These are phyloP conservation scores for Cystofilobasidium macerans DNA, from an alignment of 768 basidiomycete genomes.

Conservation along the genomic window DNA sequence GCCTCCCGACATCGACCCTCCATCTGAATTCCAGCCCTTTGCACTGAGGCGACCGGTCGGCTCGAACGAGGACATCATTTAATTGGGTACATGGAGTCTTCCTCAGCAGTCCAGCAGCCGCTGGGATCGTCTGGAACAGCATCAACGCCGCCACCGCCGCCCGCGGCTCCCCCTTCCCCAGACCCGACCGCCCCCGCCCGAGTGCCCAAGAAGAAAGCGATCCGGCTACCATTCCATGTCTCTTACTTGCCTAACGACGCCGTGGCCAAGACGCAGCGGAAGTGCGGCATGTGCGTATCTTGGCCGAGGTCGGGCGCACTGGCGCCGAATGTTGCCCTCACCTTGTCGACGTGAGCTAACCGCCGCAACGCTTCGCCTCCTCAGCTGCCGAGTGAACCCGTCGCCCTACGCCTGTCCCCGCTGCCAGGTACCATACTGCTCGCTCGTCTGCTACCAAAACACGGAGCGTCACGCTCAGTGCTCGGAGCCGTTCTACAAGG, in stretches of 20 bases:
- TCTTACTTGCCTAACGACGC: conserved; percentile 13
- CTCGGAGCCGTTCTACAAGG: conserved; percentile 71
- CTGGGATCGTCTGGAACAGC: no score
- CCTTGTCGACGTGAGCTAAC: background rate
- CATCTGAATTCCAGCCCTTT: no score
- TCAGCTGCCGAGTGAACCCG: conserved; percentile 13
- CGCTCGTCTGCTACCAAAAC: conserved; percentile 50
- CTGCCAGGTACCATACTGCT: conserved; percentile 74
- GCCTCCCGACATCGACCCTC: no score
- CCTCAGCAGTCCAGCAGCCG: no score
- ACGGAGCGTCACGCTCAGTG: conserved; percentile 56
- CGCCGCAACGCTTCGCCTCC: background rate
- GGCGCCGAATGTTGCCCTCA: background rate
- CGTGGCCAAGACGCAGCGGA: conserved; percentile 6
- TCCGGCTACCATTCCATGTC: conserved; percentile 15
- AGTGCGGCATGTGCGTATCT: conserved; percentile 10
- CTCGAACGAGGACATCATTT: no score
- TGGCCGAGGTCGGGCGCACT: background rate
- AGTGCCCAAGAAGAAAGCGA: conserved; percentile 18
- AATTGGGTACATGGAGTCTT: no score
- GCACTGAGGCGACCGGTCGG: no score
- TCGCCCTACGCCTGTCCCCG: conserved; percentile 70
- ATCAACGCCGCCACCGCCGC: no score
- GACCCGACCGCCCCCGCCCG: background rate
- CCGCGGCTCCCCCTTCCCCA: background rate